Percentiles rank a stretch among this genome's conserved stretches.
Conservation (phyloP, 345 rosid genomes). For the Punica granatum region DNA sequence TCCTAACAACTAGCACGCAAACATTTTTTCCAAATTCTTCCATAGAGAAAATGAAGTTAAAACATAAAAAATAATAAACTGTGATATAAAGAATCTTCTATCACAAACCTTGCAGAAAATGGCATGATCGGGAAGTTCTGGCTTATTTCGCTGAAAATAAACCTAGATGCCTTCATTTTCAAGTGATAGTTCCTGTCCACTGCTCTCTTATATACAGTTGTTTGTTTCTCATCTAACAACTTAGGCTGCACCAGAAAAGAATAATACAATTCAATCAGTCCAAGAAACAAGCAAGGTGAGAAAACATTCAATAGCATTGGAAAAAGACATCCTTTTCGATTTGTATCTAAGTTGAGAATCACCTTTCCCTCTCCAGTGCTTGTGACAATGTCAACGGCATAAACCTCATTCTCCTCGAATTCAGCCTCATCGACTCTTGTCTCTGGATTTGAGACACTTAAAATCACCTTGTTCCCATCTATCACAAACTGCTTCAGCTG, state of each 20-base stretch:
- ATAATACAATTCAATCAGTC: constrained; percentile 6
- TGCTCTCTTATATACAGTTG: constrained; percentile 89
- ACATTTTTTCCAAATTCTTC: background rate
- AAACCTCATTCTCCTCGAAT: constrained; percentile 96
- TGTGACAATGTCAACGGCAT: constrained; percentile 77
- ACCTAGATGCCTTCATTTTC: constrained; percentile 98
- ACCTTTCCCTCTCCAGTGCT: constrained; percentile 99
- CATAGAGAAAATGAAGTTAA: background rate
- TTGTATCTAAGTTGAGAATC: constrained; percentile 9
- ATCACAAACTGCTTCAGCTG: constrained; percentile 87
- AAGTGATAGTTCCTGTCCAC: constrained; percentile 75
- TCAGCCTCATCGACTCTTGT: constrained; percentile 92
- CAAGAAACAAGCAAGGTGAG: background rate
- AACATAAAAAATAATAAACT: background rate
- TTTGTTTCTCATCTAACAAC: constrained; percentile 90
- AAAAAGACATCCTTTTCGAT: background rate
- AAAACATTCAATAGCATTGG: background rate
- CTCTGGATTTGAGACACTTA: constrained; percentile 70
- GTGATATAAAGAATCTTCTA: background rate
- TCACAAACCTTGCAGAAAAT: constrained; percentile 72
- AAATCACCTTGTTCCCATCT: constrained; percentile 77
- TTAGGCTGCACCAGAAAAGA: constrained; percentile 58
- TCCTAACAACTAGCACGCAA: background rate
- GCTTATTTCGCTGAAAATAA: constrained; percentile 86
- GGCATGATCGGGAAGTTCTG: constrained; percentile 84